Conservation (phyloP, 2,329 filamentous ascomycete genomes). For the Aspergillus texensis region DNA sequence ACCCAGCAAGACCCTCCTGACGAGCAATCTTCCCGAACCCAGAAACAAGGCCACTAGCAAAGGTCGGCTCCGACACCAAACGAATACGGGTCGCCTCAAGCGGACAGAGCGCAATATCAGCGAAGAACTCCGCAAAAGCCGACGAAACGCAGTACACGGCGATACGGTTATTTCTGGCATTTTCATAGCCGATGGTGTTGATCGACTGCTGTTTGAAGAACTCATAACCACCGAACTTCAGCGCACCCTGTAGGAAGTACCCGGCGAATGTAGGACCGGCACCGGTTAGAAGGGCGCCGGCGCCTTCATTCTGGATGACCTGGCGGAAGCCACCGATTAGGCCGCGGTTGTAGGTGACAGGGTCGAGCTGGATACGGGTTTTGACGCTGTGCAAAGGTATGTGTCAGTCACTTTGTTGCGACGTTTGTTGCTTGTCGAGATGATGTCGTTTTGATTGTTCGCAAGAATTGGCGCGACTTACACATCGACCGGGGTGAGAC, state of each 20-base stretch:
- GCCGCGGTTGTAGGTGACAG: constrained; percentile 83
- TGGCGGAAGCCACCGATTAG: constrained; percentile 84
- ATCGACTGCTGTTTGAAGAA: constrained; percentile 94
- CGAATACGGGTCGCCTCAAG: constrained; percentile 92
- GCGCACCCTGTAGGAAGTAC: constrained; percentile 91
- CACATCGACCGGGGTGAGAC: constrained; percentile 98
- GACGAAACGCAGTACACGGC: constrained; percentile 75
- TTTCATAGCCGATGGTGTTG: constrained; percentile 76
- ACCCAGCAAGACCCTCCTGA: constrained; percentile 79
- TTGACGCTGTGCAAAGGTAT: constrained; percentile 69
- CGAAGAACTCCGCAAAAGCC: constrained; percentile 65
- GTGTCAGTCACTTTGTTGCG: constrained; percentile 16
- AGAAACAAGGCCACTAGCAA: constrained; percentile 75
- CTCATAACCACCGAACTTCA: constrained; percentile 95
- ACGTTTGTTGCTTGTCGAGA: background rate
- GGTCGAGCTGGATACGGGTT: constrained; percentile 93
- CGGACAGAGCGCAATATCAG: constrained; percentile 73
- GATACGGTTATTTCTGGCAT: constrained; percentile 75
- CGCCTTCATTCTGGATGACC: constrained; percentile 81
- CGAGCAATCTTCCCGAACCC: constrained; percentile 83
- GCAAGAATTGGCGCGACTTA: constrained; percentile 59
- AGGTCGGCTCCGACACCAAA: constrained; percentile 85
- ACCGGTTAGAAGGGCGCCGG: constrained; percentile 82
- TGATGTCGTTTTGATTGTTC: background rate
- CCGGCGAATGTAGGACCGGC: constrained; percentile 82